Base-by-base conservation (phyloP, 345 rosid species). In the Salix koriyanagi region DNA sequence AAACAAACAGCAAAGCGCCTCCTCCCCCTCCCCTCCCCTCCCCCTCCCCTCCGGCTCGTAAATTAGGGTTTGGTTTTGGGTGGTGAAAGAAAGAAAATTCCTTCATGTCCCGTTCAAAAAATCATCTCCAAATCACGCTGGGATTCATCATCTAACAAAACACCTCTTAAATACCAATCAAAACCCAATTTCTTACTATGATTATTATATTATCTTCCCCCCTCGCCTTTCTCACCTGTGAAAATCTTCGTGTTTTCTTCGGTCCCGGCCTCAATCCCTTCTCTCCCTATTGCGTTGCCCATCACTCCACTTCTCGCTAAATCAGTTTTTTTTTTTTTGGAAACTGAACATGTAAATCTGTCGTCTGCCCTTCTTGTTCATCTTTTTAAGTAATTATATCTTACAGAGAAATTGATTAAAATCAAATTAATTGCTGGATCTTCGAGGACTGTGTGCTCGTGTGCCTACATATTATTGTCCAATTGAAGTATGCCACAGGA, bases 181-280 rank as follows among this genome's bases (percentile, higher is more conserved):
- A 58, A 58, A 58, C 23, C 62, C 6, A 58, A 3, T n/a, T n/a
- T 58, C 62, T n/a, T 58, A 83, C 79, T 84, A 94, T 94, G 98
- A 78, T 86, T 82, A 79, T 86, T 82, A 66, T 85, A 30, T 69
- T 70, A 65, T 85, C 90, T 67, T 84, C 90, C 16, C 73, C 85
- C 41, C 79, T 75, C 78, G 84, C 89, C 52, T 48, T 86, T 67
- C 41, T 82, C 7, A 37, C 80, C 62, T 82, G 71, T 69, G 87
- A 85, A 73, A 95, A 87, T 79, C 91, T 91, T 65, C 93, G 97
- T 77, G 96, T 83, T 64, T 83, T 96, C 46, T 83, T 96, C 52
- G 99, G 98, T 23, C 98, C 99, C 65, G 96, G 90, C 64, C 87
- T 93, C 92, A 96, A 93, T 92, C 98, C 98, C 2, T 90, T 88